Conservation (phyloP, 805 yeast species). For the Zygoascus ofunaensis region DNA sequence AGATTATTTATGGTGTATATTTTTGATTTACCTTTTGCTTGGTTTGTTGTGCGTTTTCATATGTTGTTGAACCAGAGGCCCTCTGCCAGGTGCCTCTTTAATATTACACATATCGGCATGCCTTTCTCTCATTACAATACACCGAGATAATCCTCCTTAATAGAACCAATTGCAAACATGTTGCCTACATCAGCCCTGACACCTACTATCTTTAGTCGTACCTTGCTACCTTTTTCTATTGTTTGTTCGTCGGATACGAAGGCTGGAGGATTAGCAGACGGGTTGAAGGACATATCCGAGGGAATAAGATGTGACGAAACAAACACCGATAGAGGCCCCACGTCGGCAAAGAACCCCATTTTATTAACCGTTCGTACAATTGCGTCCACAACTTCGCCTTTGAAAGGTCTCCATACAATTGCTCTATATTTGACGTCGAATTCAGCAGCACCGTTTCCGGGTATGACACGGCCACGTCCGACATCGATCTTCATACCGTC, state of each 20-base stretch:
- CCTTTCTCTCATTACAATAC: constrained; percentile 38
- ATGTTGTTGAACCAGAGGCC: not conserved
- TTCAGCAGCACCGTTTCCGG: constrained; percentile 90
- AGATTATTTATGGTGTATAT: too few species aligned
- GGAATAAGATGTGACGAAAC: constrained; percentile 94
- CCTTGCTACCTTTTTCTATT: constrained; percentile 87
- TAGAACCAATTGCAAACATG: constrained; percentile 94
- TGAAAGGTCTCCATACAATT: constrained; percentile 96
- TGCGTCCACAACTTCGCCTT: constrained; percentile 98
- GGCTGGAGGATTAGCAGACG: constrained; percentile 97
- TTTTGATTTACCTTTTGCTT: too few species aligned
- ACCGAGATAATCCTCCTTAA: constrained; percentile 95
- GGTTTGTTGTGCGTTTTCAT: not conserved
- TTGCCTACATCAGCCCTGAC: constrained; percentile 96
- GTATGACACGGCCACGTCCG: constrained; percentile 85
- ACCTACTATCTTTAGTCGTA: constrained; percentile 92
- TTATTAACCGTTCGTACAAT: constrained; percentile 86
- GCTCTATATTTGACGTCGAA: constrained; percentile 95
- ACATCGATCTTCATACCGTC: constrained; percentile 93
- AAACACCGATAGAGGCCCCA: constrained; percentile 91
- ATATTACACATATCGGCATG: not conserved
- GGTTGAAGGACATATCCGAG: constrained; percentile 84
- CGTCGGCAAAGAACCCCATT: constrained; percentile 97
- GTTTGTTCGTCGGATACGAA: constrained; percentile 91
- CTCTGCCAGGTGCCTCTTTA: too few species aligned